Percentiles rank a stretch among this genome's conserved stretches.
Conservation (phyloP, 148 eudicot genomes). For the Cornus florida region DNA sequence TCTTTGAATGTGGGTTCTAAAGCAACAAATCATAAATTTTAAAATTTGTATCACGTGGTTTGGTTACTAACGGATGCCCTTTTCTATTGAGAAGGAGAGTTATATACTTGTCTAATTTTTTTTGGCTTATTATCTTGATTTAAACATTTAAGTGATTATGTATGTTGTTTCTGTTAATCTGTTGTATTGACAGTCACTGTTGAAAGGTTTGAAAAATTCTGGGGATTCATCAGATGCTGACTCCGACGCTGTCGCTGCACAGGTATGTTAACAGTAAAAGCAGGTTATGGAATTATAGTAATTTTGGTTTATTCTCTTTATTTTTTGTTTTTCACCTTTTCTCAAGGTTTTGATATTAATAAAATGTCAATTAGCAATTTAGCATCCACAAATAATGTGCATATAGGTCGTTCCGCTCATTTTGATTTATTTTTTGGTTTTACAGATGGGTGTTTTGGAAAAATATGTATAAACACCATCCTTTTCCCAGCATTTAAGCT, state of each 20-base stretch:
- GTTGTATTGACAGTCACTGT: constrained; percentile 44
- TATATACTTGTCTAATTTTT: too few species aligned
- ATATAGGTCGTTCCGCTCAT: too few species aligned
- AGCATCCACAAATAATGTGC: background rate
- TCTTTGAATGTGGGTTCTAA: too few species aligned
- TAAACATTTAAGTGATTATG: background rate
- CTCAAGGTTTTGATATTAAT: too few species aligned
- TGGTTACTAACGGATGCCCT: background rate
- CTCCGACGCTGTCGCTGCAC: constrained; percentile 75
- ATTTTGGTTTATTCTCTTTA: background rate
- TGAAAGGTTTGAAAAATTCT: constrained; percentile 55
- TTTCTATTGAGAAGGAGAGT: background rate
- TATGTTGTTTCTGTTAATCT: too few species aligned
- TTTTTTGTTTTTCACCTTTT: too few species aligned
- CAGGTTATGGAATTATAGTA: too few species aligned
- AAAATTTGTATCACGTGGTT: background rate
- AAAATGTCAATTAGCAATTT: background rate
- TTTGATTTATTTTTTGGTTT: too few species aligned
- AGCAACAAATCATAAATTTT: too few species aligned
- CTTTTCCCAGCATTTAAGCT: too few species aligned
- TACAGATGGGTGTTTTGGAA: background rate
- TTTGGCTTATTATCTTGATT: background rate
- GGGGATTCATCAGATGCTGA: constrained; percentile 53
- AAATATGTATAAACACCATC: too few species aligned
- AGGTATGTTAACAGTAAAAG: constrained; percentile 37